phyloP scores from a whole-genome alignment of 306 rosid genomes.

The Malus sieversii region DNA sequence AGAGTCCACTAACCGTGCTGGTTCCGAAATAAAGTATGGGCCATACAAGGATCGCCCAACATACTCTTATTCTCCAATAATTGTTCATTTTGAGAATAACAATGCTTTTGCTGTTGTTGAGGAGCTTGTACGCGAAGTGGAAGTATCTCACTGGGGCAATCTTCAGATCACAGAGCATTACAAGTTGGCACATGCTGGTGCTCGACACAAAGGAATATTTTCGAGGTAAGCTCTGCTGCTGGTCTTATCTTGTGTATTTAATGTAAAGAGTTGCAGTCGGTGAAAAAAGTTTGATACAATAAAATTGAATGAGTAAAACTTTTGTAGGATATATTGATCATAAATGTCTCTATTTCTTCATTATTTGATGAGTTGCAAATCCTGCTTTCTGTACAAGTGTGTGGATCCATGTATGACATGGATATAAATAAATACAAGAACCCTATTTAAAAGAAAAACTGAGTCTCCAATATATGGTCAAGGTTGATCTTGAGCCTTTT shows the following conservation, averaged over 20 bases:
- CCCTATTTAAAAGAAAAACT: background rate
- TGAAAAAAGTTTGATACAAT: background rate
- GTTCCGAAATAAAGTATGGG: slow-evolving; percentile 76
- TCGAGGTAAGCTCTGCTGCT: slow-evolving; percentile 59
- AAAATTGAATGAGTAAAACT: background rate
- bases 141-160: slow-evolving; percentile 98
- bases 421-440: background rate
- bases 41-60: slow-evolving; percentile 59
- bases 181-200: slow-evolving; percentile 72
- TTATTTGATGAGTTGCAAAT: background rate
- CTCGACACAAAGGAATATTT: slow-evolving; percentile 88
- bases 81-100: slow-evolving; percentile 93
- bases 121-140: slow-evolving; percentile 96
- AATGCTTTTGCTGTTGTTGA: slow-evolving; percentile 82
- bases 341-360: background rate
- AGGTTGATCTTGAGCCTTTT: background rate
- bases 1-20: slow-evolving; percentile 63
- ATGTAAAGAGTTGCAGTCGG: background rate
- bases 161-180: slow-evolving; percentile 82
- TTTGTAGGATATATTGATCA: background rate
- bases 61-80: slow-evolving; percentile 74
- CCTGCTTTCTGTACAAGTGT: background rate
- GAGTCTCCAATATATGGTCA: background rate
- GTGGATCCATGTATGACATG: background rate
- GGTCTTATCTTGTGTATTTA: slow-evolving; percentile 1